Evolutionary conservation across 345 rosid genomes (phyloP), one percentile per base, ranked within the genome.

Genomic region (Arabis alpina): DNA sequence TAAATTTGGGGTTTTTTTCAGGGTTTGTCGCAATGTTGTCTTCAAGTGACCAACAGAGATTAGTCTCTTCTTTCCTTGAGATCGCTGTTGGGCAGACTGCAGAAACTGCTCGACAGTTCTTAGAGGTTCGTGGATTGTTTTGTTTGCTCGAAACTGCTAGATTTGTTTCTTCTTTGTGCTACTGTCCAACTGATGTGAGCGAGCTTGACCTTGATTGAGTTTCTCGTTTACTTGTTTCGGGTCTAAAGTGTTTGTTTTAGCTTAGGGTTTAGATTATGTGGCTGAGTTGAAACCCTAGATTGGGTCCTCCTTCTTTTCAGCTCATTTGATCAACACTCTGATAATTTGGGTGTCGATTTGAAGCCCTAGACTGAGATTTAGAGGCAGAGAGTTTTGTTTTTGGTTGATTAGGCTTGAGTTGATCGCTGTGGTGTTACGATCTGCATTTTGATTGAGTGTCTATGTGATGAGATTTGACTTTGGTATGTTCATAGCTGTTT

Each of bases 21-120:
- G 42, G 54, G 49, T 42, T 75, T 54, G 66, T 63, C 6, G 48
- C 66, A 48, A 84, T 82, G 59, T 41, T 81, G 51, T 82, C 95
- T 41, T 66, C 88, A 2, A 59, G 61, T 74, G 91, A 94, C 54
- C 64, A 84, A 82, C 91, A 91, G 82, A 78, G 74, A 34, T 79
- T 89, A 85, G 89, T 94, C 76, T 80, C 97, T 73, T 94, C 97
- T 61, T 94, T 94, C 81, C 93, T 94, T 50, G 99, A 94, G 84
- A 86, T 94, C 86, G 98, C 99, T 41, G 96, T 87, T 9, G 99
- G 98, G 51, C 96, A 94, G 72, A 89, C 93, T 25, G 76, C 88
- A 39, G 93, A 89, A 54, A 94, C 97, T 27, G 99, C 99, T 66
- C 70, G 80, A 19, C 97, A 89, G 76, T 91, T 94, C 82, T 73